Evolutionary conservation across 768 basidiomycete genomes (phyloP).

Genomic region (Lentinula sp.): DNA sequence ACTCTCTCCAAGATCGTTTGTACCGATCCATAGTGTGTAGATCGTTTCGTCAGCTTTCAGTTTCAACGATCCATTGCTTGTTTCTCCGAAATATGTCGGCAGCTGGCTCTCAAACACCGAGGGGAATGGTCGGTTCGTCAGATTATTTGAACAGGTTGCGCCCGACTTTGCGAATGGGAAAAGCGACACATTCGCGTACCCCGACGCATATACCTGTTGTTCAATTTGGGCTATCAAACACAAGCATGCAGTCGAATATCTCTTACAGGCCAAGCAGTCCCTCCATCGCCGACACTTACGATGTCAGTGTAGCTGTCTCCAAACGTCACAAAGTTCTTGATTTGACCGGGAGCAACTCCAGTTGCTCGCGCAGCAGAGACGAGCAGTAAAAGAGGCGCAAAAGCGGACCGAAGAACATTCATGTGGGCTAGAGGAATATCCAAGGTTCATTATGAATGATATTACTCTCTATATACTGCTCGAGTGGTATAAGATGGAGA

Average conservation of each 20-base stretch:
- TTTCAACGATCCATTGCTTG: neutral
- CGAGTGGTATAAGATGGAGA: neutral
- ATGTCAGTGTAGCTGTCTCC: conserved; percentile 64
- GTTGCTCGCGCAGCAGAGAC: conserved; percentile 1
- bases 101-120: conserved; percentile 33
- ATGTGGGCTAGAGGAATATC: neutral
- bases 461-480: neutral
- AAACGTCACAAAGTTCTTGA: conserved; percentile 62
- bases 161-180: conserved; percentile 39
- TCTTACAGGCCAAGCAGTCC: conserved; percentile 49
- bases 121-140: conserved; percentile 31
- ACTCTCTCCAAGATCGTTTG: conserved; percentile 33
- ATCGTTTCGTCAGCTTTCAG: neutral
- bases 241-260: neutral
- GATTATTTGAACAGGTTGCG: conserved; percentile 39
- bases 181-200: conserved; percentile 46
- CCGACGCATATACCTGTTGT: conserved; percentile 35
- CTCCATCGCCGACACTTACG: conserved; percentile 29
- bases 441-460: neutral
- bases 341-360: conserved; percentile 34
- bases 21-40: conserved; percentile 8
- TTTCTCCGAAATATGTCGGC: conserved; percentile 26
- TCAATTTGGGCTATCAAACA: neutral
- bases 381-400: neutral
- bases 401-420: neutral